Evolutionary conservation across 2,329 filamentous ascomycete species (phyloP).

Genomic region (Xylariales sp.): DNA sequence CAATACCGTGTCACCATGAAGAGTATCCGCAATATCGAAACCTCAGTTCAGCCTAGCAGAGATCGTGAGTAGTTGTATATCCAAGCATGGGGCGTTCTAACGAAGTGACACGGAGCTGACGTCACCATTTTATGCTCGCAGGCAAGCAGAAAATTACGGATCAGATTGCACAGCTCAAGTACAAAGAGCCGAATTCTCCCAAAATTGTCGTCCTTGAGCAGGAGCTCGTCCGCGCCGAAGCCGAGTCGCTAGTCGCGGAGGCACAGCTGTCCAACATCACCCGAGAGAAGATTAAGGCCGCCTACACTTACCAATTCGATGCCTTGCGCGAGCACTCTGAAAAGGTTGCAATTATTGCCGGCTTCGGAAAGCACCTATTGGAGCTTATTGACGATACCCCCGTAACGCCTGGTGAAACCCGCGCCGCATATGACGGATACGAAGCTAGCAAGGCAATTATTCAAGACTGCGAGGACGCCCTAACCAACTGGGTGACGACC

Average conservation of each 20-base stretch:
- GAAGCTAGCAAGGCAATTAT: conserved; percentile 99
- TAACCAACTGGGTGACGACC: conserved; percentile 94
- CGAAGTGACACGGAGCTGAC: conserved; percentile 13
- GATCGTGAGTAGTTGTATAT: conserved; percentile 66
- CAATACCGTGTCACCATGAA: conserved; percentile 99
- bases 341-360: conserved; percentile 96
- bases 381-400: conserved; percentile 95
- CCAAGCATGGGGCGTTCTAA: conserved; percentile 7
- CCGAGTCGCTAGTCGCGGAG: conserved; percentile 97
- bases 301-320: conserved; percentile 97
- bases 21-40: conserved; percentile 98
- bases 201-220: conserved; percentile 98
- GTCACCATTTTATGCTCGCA: conserved; percentile 30
- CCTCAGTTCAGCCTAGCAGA: conserved; percentile 94
- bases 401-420: conserved; percentile 94
- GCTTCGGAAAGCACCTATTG: conserved; percentile 96
- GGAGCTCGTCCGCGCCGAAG: conserved; percentile 95
- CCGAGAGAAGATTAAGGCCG: conserved; percentile 97
- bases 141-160: conserved; percentile 99
- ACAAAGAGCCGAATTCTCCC: conserved; percentile 98
- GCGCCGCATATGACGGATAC: conserved; percentile 94
- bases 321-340: conserved; percentile 96
- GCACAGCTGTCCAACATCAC: conserved; percentile 99
- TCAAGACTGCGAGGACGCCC: conserved; percentile 94
- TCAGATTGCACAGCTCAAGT: conserved; percentile 97